phyloP scores from a whole-genome alignment of 805 yeast genomes.

The Candida saitoana region DNA sequence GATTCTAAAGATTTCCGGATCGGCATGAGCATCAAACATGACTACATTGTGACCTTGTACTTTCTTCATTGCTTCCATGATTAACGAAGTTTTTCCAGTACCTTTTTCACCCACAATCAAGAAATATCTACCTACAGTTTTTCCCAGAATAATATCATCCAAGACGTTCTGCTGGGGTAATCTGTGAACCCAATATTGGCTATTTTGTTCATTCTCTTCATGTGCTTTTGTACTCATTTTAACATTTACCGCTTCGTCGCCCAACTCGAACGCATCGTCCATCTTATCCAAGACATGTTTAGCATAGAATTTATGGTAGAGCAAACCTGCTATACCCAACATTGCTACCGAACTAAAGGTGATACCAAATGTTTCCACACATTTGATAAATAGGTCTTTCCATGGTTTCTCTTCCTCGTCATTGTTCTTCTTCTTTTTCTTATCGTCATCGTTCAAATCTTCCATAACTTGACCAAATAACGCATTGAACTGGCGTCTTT shows the following conservation, averaged over 20 bases:
- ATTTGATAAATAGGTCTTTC: constrained; percentile 31
- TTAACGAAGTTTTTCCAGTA: constrained; percentile 76
- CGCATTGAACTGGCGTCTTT: neutral
- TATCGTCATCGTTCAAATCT: constrained; percentile 10
- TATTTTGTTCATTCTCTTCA: constrained; percentile 23
- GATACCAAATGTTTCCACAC: constrained; percentile 65
- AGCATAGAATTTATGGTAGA: constrained; percentile 62
- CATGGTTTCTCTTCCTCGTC: constrained; percentile 12
- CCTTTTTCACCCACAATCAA: constrained; percentile 81
- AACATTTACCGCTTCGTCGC: constrained; percentile 60
- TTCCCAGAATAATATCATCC: constrained; percentile 64
- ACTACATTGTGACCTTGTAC: constrained; percentile 62
- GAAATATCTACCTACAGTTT: constrained; percentile 63
- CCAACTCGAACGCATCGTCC: constrained; percentile 60
- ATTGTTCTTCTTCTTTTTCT: constrained; percentile 7
- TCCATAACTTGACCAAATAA: constrained; percentile 7
- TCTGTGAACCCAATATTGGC: constrained; percentile 58
- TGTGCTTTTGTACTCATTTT: constrained; percentile 48
- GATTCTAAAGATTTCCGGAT: constrained; percentile 75
- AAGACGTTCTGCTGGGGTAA: constrained; percentile 58
- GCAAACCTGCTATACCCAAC: constrained; percentile 67
- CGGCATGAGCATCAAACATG: constrained; percentile 77
- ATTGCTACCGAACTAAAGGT: constrained; percentile 66
- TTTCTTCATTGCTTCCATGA: constrained; percentile 65
- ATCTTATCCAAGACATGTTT: constrained; percentile 60